Evolutionary conservation across 345 rosid genomes (phyloP), one percentile per base, ranked within the genome.

Genomic region (Populus pruinosa): DNA sequence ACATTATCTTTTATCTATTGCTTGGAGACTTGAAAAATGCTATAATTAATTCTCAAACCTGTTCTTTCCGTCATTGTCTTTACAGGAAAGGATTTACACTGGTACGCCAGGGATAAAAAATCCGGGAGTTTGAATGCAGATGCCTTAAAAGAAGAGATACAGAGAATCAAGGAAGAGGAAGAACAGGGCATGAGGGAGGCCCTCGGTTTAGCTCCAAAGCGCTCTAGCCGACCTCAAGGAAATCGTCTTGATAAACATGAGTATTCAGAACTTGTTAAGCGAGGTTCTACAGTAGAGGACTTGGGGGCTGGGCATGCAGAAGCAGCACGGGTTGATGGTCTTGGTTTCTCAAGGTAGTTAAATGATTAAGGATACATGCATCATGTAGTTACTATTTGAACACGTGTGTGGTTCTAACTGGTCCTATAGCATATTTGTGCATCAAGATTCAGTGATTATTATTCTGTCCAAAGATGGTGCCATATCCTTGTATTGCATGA

Each of bases 141-240:
- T 72, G 97, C 94, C 70, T 70, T 90, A 29, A 92, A 91, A 85
- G 99, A 92, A 65, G 99, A 96, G 90, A 91, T 93, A 75, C 85
- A 83, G 81, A 89, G 97, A 83, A 82, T 96, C 41, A 93, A 96
- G 80, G 99, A 96, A 83, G 91, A 96, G 82, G 98, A 93, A 88
- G 98, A 96, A 79, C 98, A 92, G 76, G 90, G 96, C 82, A 93
- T 96, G 99, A 92, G 97, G 88, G 99, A 93, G 85, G 98, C 97
- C 73, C 94, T 96, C 79, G 99, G 99, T 33, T 85, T 93, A 82
- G 99, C 97, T 75, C 97, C 99, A 35, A 92, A 92, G 85, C 87
- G 91, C 59, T 82, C 94, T 74, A 77, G 82, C 75, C 89, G 86
- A 44, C 91, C 93, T 75, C 99, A 90, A 80, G 93, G 96, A 59